phyloP scores from a whole-genome alignment of 495 filamentous ascomycete species.

The Sabuloglossum arenarium region DNA sequence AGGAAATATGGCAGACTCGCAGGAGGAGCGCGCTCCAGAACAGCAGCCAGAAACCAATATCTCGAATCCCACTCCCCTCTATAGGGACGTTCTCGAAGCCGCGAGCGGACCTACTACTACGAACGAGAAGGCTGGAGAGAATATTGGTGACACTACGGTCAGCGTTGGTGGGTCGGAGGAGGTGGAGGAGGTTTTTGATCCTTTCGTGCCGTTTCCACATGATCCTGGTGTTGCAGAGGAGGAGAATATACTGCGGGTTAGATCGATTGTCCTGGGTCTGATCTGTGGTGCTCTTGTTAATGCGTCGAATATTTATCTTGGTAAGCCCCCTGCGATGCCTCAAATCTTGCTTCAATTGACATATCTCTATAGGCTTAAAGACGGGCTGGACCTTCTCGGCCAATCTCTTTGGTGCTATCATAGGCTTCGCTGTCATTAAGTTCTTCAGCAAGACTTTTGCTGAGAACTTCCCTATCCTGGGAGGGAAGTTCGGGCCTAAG shows the following conservation, averaged over 20 bases:
- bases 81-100: background rate
- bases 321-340: slow-evolving; percentile 13
- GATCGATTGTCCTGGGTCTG: slow-evolving; percentile 34
- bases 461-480: slow-evolving; percentile 32
- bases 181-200: slow-evolving; percentile 14
- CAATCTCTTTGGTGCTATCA: slow-evolving; percentile 35
- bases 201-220: slow-evolving; percentile 26
- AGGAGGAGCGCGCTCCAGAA: background rate
- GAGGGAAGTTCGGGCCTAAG: slow-evolving; percentile 39
- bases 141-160: background rate
- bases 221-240: slow-evolving; percentile 23
- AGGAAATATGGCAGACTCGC: background rate
- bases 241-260: slow-evolving; percentile 30
- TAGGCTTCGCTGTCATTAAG: slow-evolving; percentile 45
- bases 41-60: background rate
- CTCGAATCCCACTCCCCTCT: background rate
- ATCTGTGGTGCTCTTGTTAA: slow-evolving; percentile 38
- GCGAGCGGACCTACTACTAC: no score
- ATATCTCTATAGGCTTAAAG: slow-evolving; percentile 26
- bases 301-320: slow-evolving; percentile 45
- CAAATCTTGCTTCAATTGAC: background rate
- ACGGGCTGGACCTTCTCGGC: slow-evolving; percentile 37
- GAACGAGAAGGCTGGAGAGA: background rate
- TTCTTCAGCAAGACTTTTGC: slow-evolving; percentile 25
- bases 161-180: slow-evolving; percentile 1